These are phyloP conservation scores for Pseudohalonectria lignicola DNA, from an alignment of 2,329 filamentous ascomycete genomes.

Conservation along the genomic window DNA sequence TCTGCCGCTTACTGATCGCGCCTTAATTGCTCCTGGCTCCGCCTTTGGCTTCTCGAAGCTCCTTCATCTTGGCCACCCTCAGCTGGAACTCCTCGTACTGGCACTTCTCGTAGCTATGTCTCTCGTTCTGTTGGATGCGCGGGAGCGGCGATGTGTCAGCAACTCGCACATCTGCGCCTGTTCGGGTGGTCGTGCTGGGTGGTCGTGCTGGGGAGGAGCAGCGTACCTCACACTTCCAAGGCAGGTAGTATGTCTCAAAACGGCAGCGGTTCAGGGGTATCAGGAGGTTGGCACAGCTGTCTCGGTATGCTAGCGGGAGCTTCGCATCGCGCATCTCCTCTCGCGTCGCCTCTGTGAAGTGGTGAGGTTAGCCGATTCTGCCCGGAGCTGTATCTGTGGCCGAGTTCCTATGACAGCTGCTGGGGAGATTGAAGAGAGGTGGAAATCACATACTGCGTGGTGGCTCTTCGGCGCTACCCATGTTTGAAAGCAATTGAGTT, in stretches of 20 bases:
- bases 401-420: neutral
- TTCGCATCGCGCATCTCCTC: constrained; percentile 90
- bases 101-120: constrained; percentile 98
- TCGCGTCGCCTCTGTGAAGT: constrained; percentile 66
- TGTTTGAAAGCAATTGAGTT: constrained; percentile 3
- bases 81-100: constrained; percentile 99
- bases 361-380: too few relatives aligned
- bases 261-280: constrained; percentile 96
- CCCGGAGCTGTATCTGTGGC: neutral
- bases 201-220: neutral
- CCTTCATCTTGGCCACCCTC: constrained; percentile 96
- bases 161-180: too few relatives aligned
- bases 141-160: constrained; percentile 6
- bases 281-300: constrained; percentile 88
- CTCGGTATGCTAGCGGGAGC: constrained; percentile 82
- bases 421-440: neutral
- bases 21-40: constrained; percentile 74
- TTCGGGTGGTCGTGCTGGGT: too few relatives aligned
- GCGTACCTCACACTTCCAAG: constrained; percentile 94
- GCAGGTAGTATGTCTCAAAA: constrained; percentile 81
- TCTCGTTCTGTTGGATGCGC: constrained; percentile 57
- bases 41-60: constrained; percentile 76
- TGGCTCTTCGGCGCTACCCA: constrained; percentile 1
- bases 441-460: constrained; percentile 1
- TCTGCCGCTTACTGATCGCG: too few relatives aligned